Conservation (phyloP, 345 rosid species). For the Eucalyptus sp. region DNA sequence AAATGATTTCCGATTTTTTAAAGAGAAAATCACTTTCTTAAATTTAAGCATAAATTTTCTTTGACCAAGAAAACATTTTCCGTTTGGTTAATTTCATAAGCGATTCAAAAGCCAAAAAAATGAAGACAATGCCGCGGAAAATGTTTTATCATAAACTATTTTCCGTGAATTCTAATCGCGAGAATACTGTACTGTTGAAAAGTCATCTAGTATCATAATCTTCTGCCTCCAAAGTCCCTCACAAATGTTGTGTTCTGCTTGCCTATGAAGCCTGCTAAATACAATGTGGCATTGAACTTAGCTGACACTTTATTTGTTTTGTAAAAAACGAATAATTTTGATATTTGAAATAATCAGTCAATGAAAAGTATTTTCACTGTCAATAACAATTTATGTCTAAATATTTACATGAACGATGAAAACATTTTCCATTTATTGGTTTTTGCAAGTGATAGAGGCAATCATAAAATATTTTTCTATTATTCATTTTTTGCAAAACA, state of each 20-base stretch:
- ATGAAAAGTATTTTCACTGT: neutral
- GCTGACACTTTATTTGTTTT: accelerated
- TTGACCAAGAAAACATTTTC: too few relatives aligned
- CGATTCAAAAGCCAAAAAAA: neutral
- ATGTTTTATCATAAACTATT: too few relatives aligned
- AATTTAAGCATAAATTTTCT: neutral
- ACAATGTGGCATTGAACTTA: neutral
- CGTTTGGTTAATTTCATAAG: too few relatives aligned
- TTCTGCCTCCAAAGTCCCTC: neutral
- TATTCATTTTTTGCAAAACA: accelerated
- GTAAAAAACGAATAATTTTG: neutral
- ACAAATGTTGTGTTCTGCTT: neutral
- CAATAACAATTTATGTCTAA: neutral
- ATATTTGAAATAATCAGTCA: neutral
- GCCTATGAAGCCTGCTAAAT: neutral
- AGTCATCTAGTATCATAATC: neutral
- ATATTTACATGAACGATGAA: accelerated
- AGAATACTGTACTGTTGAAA: neutral
- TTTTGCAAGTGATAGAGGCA: neutral
- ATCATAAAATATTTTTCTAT: neutral
- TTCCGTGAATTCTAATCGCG: neutral
- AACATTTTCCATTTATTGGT: accelerated
- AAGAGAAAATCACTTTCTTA: neutral
- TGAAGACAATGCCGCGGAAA: neutral
- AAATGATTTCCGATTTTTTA: too few relatives aligned